A percentile compares a stretch with the other conserved stretches of the same genome.
Evolutionary conservation across 2,329 filamentous ascomycete species (phyloP).

Genomic region (Alternaria triticimaculans): DNA sequence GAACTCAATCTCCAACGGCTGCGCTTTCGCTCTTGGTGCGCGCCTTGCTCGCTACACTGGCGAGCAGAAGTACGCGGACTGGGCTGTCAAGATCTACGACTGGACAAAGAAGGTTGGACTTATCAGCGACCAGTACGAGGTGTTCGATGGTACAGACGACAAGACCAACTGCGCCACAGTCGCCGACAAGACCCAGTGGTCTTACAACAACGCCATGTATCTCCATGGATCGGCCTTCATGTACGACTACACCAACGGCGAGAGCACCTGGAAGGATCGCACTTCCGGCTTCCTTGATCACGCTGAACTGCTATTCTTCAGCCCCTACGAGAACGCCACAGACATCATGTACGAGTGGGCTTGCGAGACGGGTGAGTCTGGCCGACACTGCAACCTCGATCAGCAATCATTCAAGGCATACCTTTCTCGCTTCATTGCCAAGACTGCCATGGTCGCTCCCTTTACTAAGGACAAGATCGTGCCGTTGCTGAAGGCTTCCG

Average conservation of each 20-base stretch:
- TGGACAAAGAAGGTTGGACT: slow-evolving; percentile 59
- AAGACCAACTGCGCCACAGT: slow-evolving; percentile 58
- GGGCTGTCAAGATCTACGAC: slow-evolving; percentile 72
- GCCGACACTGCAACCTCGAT: slow-evolving; percentile 69
- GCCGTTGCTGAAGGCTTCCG: slow-evolving; percentile 50
- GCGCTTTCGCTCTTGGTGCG: slow-evolving; percentile 82
- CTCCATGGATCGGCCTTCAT: slow-evolving; percentile 63
- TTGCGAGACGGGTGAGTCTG: slow-evolving; percentile 63
- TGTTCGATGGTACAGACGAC: slow-evolving; percentile 63
- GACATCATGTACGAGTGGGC: slow-evolving; percentile 69
- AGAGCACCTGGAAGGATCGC: slow-evolving; percentile 63
- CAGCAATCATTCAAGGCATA: slow-evolving; percentile 81
- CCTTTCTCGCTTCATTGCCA: slow-evolving; percentile 67
- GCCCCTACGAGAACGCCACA: slow-evolving; percentile 55
- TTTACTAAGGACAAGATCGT: slow-evolving; percentile 49
- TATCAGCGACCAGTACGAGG: slow-evolving; percentile 57
- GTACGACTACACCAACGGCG: slow-evolving; percentile 59
- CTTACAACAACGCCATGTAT: slow-evolving; percentile 63
- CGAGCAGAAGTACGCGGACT: slow-evolving; percentile 63
- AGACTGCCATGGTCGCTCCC: slow-evolving; percentile 53
- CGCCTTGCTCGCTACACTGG: slow-evolving; percentile 74
- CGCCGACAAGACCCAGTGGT: slow-evolving; percentile 61
- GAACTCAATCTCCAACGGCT: slow-evolving; percentile 80
- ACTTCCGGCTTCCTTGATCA: slow-evolving; percentile 65
- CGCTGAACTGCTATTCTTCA: slow-evolving; percentile 59